Evolutionary conservation across 1,139 yeast genomes (phyloP).

Genomic region (Diutina ranongensis): DNA sequence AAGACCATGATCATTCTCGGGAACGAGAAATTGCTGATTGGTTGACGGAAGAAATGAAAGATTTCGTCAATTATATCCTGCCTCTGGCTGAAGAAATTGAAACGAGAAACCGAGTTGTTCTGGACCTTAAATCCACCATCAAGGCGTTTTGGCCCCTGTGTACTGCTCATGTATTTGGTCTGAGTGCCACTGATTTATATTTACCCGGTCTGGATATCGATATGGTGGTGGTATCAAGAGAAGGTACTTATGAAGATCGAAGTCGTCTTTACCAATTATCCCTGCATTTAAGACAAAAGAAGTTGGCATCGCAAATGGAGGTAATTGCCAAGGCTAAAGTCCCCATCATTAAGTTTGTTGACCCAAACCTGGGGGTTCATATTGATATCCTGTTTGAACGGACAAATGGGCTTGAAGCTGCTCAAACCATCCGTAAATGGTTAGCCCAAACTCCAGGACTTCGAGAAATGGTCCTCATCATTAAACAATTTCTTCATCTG

Average conservation of each 20-base stretch:
- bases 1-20: constrained; percentile 61
- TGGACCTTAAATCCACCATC: constrained; percentile 47
- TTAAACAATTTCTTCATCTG: constrained; percentile 78
- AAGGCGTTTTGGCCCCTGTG: constrained; percentile 66
- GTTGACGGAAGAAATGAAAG: constrained; percentile 79
- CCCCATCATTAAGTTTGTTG: constrained; percentile 90
- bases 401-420: constrained; percentile 78
- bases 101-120: constrained; percentile 57
- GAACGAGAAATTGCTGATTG: constrained; percentile 76
- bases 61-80: constrained; percentile 77
- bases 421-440: constrained; percentile 72
- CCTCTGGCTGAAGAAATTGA: constrained; percentile 72
- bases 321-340: constrained; percentile 90
- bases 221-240: constrained; percentile 68
- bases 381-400: constrained; percentile 91
- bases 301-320: constrained; percentile 63
- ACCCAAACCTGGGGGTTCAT: constrained; percentile 57
- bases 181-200: constrained; percentile 88
- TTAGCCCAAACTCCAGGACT: constrained; percentile 63
- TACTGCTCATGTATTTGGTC: constrained; percentile 82
- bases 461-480: constrained; percentile 70
- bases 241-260: constrained; percentile 57
- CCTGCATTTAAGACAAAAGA: constrained; percentile 49
- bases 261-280: constrained; percentile 66
- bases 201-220: constrained; percentile 96